Base-by-base conservation (phyloP, 2,329 filamentous ascomycete genomes). In the Aspergillaceae sp. region DNA sequence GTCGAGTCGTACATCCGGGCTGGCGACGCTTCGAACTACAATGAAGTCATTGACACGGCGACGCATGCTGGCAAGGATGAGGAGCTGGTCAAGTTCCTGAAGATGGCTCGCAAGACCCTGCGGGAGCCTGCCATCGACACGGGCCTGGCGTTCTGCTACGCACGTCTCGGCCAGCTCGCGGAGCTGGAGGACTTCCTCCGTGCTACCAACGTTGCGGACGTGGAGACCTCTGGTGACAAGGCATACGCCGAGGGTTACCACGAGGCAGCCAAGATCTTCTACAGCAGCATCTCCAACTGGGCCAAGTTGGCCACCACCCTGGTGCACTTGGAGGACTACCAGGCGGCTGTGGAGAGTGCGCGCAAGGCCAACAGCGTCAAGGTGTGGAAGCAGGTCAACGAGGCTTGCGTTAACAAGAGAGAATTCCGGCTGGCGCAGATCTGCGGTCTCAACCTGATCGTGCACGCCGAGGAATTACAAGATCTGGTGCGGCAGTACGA, bases 301-400 rank as follows among this genome's bases (percentile, higher is more conserved):
- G 91, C 91, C 46, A 98, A 98, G 76, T 83, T 98, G 59, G 90
- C 92, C 9, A 97, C 92, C 7, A 98, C 92, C 7, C 80, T 97
- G 50, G 92, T 98, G n/a, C 89, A 97, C 67, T 82, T 98, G 5
- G 86, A 84, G 54, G 92, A 98, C 58, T 97, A 98, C 74, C 94
- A 98, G 70, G 88, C 88, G 57, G 92, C 92, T 40, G 92, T 98
- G 37, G 92, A 98, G 67, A 96, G 89, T 62, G 92, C 94, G 28
- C 87, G 92, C 66, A 97, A 98, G 74, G 92, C 92, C 59, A 98
- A 97, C 77, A 97, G 88, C 70, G 90, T 96, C 71, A 96, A 94
- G 75, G 92, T 98, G 44, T 98, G 92, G 92, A 94, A 92, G 72
- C 87, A 98, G 71, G 92, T 98, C 56, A 94, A 97, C 71, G 86